These are phyloP conservation scores for Thielaviopsis ethacetica DNA, from an alignment of 2,329 filamentous ascomycete species.

Conservation along the genomic window DNA sequence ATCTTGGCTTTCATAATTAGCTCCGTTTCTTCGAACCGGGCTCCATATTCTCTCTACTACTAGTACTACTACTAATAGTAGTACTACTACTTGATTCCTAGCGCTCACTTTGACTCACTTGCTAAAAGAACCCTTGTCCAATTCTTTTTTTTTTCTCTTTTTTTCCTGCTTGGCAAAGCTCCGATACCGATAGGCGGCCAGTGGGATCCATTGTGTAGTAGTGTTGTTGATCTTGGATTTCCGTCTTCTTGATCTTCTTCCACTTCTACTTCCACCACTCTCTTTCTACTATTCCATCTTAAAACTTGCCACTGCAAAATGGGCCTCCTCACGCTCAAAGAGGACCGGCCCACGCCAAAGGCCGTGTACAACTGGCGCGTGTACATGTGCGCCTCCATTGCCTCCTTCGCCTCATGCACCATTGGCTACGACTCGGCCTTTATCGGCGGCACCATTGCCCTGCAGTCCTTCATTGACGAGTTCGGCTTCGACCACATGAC, in stretches of 20 bases:
- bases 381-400: slow-evolving; percentile 35
- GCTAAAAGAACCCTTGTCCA: too few relatives aligned
- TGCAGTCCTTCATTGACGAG: slow-evolving; percentile 33
- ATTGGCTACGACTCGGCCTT: slow-evolving; percentile 47
- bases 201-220: too few relatives aligned
- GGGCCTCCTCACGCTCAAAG: slow-evolving; percentile 33
- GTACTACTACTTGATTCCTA: too few relatives aligned
- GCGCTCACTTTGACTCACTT: too few relatives aligned
- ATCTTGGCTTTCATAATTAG: too few relatives aligned
- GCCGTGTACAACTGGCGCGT: slow-evolving; percentile 46
- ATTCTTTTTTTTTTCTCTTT: too few relatives aligned
- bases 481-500: slow-evolving; percentile 44
- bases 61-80: too few relatives aligned
- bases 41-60: too few relatives aligned
- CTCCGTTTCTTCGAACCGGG: too few relatives aligned
- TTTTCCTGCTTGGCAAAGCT: too few relatives aligned
- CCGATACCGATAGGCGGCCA: too few relatives aligned
- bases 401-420: slow-evolving; percentile 39
- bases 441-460: slow-evolving; percentile 58
- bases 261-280: background rate
- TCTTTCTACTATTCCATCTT: background rate
- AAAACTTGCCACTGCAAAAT: slow-evolving; percentile 16
- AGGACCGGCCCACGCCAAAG: slow-evolving; percentile 40
- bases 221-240: too few relatives aligned
- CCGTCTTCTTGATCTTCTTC: background rate